Evolutionary conservation across 768 basidiomycete genomes (phyloP), one percentile per base, ranked within the genome.

Genomic region (Dentipellis fragilis): DNA sequence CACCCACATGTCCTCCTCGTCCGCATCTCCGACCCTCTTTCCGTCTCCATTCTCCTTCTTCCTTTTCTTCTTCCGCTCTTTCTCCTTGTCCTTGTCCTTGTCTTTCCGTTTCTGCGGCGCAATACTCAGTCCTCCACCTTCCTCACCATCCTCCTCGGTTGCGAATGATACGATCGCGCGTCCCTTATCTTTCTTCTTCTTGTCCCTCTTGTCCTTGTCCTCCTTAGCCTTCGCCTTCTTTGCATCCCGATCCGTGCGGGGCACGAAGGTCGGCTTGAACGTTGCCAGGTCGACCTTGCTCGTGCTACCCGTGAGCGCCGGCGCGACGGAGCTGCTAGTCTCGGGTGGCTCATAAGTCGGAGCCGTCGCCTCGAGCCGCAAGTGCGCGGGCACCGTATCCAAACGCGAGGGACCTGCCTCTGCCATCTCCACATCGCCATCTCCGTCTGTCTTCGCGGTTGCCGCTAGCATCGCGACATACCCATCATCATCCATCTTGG

Each of bases 221-320:
- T 68, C 68, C 63, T 78, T 82, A 37, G 72, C 73, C 62, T 79
- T 75, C 12, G 66, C 59, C 54, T 69, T 71, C 50, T 70, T 72
- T 1, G 67, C 56, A 17, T 70, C 71, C 8, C 73, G 70, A 35
- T 68, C 68, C 11, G 70, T 70, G n/a, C 83, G 78, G 6, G 84
- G 83, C 8, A 90, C 81, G 66, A 97, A 98, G 0, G 84, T 89
- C 1, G 94, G 94, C 63, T 85, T 89, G 76, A 95, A 97, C 0
- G 84, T 83, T n/a, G 76, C 69, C 23, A 83, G 60, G 64, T 93
- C 86, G 8, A 79, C 71, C 3, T 10, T 37, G 21, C 65, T 67
- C 19, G 64, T 53, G 45, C 47, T 50, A 6, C 16, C 53, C 14
- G 19, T 52, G 42, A 1, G 22, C 47, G 45, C 48, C 51, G 22